phyloP scores from a whole-genome alignment of 768 basidiomycete genomes.

The Gloeostereum incarnatum region DNA sequence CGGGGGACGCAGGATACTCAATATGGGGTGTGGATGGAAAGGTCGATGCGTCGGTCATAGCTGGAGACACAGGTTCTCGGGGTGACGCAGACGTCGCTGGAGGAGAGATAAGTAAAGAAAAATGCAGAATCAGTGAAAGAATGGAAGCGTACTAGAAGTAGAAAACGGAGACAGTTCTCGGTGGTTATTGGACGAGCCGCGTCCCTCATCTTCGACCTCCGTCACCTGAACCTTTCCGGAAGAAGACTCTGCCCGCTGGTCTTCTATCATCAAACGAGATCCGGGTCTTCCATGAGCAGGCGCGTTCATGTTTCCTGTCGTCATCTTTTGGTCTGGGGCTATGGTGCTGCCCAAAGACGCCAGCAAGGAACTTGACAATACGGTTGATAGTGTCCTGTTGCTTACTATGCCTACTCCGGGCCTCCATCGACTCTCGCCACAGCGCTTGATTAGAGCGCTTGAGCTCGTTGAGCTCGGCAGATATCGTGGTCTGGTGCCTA shows the following conservation, averaged over 20 bases:
- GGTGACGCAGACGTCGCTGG: slow-evolving; percentile 32
- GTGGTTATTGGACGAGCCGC: slow-evolving; percentile 5
- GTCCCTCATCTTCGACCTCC: slow-evolving; percentile 29
- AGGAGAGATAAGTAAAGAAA: slow-evolving; percentile 1
- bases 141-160: slow-evolving; percentile 5
- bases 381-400: slow-evolving; percentile 95
- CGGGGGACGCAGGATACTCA: not conserved
- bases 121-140: slow-evolving; percentile 7
- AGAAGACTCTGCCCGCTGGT: slow-evolving; percentile 21
- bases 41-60: slow-evolving; percentile 4
- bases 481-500: slow-evolving; percentile 88
- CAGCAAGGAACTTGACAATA: slow-evolving; percentile 90
- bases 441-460: slow-evolving; percentile 80
- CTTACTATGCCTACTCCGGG: slow-evolving; percentile 76
- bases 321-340: slow-evolving; percentile 28
- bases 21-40: slow-evolving; percentile 2
- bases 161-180: slow-evolving; percentile 10
- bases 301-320: not conserved
- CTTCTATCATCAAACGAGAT: slow-evolving; percentile 64
- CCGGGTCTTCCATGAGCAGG: slow-evolving; percentile 23
- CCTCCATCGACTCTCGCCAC: slow-evolving; percentile 86
- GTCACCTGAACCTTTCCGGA: slow-evolving; percentile 27
- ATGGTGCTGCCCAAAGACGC: slow-evolving; percentile 67
- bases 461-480: slow-evolving; percentile 78
- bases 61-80: slow-evolving; percentile 33